These are phyloP conservation scores for Talaromyces sp. DNA, from an alignment of 2,329 filamentous ascomycete species.

Conservation along the genomic window DNA sequence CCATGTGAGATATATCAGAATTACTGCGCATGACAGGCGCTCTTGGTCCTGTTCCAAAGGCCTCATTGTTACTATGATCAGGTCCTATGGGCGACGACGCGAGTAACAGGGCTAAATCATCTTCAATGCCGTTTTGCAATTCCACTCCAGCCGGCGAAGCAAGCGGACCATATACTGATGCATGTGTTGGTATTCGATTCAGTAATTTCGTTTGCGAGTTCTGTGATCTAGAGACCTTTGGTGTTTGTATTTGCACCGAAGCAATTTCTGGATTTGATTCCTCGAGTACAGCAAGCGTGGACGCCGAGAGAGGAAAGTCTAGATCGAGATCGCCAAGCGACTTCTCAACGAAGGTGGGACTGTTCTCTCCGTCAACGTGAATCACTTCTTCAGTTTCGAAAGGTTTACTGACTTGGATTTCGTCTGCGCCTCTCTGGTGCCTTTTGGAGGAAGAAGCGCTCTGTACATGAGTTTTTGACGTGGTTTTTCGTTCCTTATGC, in stretches of 20 bases:
- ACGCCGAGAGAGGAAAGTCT: slow-evolving; percentile 29
- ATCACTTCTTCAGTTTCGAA: slow-evolving; percentile 16
- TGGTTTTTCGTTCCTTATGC: slow-evolving; percentile 34
- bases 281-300: slow-evolving; percentile 30
- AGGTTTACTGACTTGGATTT: slow-evolving; percentile 32
- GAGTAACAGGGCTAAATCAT: not conserved
- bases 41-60: not conserved
- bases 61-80: not conserved
- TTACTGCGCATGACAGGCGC: slow-evolving; percentile 12
- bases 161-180: slow-evolving; percentile 12
- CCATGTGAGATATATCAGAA: slow-evolving; percentile 16
- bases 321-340: slow-evolving; percentile 18
- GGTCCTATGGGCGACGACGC: not conserved
- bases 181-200: slow-evolving; percentile 16
- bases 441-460: slow-evolving; percentile 30
- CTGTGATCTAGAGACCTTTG: slow-evolving; percentile 11
- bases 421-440: slow-evolving; percentile 15
- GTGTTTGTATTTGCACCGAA: not conserved
- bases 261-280: slow-evolving; percentile 20
- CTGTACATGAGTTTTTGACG: slow-evolving; percentile 46
- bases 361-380: slow-evolving; percentile 18
- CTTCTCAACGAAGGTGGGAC: not conserved
- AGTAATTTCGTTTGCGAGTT: slow-evolving; percentile 6
- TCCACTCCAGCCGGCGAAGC: slow-evolving; percentile 14
- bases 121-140: not conserved